phyloP scores from a whole-genome alignment of 495 filamentous ascomycete species.

The Letharia lupina region DNA sequence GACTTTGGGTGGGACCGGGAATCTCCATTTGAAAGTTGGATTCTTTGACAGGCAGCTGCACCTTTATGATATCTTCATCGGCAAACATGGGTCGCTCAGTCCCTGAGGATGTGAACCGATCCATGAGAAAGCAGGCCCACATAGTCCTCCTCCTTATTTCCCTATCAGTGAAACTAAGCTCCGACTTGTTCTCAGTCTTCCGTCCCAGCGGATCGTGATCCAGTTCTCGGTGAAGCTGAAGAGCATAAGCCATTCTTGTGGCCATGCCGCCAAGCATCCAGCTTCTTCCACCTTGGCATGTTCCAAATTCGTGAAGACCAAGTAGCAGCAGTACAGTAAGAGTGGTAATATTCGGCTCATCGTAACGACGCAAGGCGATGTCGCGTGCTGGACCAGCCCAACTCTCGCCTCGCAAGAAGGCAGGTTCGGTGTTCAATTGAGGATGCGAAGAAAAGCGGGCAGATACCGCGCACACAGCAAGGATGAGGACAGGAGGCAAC shows the following conservation, averaged over 20 bases:
- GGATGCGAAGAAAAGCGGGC: conserved; percentile 95
- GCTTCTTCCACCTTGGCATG: conserved; percentile 89
- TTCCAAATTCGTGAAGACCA: conserved; percentile 91
- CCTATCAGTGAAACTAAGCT: conserved; percentile 81
- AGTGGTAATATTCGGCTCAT: conserved; percentile 93
- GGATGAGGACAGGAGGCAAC: conserved; percentile 75
- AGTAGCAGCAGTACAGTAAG: conserved; percentile 80
- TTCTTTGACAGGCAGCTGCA: conserved; percentile 87
- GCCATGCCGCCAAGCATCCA: conserved; percentile 95
- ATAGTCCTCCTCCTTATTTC: conserved; percentile 90
- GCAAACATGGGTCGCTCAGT: conserved; percentile 91
- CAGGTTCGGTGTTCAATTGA: conserved; percentile 69
- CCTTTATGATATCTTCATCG: conserved; percentile 76
- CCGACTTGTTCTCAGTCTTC: conserved; percentile 52
- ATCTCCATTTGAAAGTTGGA: conserved; percentile 86
- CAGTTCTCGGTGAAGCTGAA: conserved; percentile 90
- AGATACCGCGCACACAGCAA: conserved; percentile 87
- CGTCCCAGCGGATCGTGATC: conserved; percentile 67
- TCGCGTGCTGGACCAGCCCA: conserved; percentile 81
- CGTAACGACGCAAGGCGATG: conserved; percentile 76
- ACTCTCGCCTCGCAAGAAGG: conserved; percentile 82
- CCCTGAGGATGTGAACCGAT: conserved; percentile 92
- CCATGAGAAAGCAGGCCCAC: conserved; percentile 98
- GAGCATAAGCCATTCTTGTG: conserved; percentile 90
- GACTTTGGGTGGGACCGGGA: conserved; percentile 75